A percentile compares a stretch with the other conserved stretches of the same genome.
Evolutionary conservation across 441 rosid genomes (phyloP).

Genomic region (Gossypium laxum): DNA sequence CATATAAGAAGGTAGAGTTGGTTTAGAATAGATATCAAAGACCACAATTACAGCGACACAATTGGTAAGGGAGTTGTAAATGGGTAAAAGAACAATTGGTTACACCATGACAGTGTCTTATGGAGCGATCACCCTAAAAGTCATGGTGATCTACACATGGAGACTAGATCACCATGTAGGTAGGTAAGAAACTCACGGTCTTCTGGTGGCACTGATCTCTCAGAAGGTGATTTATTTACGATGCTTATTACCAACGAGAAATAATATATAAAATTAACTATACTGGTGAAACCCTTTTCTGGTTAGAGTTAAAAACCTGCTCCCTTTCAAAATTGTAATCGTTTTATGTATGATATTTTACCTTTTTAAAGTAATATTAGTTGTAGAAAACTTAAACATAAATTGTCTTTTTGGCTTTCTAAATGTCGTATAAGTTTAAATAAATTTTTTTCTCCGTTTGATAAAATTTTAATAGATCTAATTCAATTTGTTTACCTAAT

Average conservation of each 20-base stretch:
- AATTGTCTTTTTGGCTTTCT: background rate
- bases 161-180: background rate
- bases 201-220: background rate
- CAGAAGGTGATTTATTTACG: background rate
- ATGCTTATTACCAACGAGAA: background rate
- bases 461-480: background rate
- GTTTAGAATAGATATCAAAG: constrained; percentile 14
- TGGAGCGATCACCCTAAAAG: background rate
- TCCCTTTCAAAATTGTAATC: background rate
- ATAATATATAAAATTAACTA: background rate
- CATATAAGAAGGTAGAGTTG: constrained; percentile 17
- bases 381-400: background rate
- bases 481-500: background rate
- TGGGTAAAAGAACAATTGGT: background rate
- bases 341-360: background rate
- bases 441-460: background rate
- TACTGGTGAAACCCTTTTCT: background rate
- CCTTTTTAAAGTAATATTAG: background rate
- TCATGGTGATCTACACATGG: background rate
- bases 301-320: background rate
- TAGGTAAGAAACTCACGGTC: background rate
- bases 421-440: background rate
- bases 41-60: background rate
- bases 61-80: background rate
- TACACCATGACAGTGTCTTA: background rate